Base-by-base conservation (phyloP, 345 rosid genomes). In the Schrenkiella parvula region DNA sequence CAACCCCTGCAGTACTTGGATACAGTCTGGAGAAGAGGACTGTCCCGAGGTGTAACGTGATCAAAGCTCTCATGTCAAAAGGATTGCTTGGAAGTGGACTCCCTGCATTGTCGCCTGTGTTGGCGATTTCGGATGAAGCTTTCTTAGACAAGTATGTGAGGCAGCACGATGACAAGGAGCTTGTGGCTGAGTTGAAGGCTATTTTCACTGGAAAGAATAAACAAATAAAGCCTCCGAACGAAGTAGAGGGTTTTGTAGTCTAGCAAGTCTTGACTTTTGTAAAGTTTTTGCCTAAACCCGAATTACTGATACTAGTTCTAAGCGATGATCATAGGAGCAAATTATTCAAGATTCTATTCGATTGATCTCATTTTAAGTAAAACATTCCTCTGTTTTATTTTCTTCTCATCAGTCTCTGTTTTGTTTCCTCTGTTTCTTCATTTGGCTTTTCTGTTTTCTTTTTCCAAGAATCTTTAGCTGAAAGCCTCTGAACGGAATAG, bases 1-100 rank as follows among this genome's bases (percentile, higher is more conserved):
- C 32, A 4, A 4, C 4, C 4, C 68, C 68, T 29, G 12, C 3
- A 0, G 54, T 44, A 18, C 7, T 63, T 29, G 41, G 29, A 11
- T 44, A 5, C 12, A 63, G 68, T 8, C 5, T 63, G 68, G 68
- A 63, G 55, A 63, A 63, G 68, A 44, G 68, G 18, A 63, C 9
- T 29, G 8, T 63, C 1, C 68, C 68, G 1, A 29, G 68, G 39
- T 63, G 68, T 63, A 44, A 63, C 0, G 68, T 63, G 7, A 12
- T 63, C 18, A 29, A 64, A 64, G 55, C 68, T 46, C 68, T 64
- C 28, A 64, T 64, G 68, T 18, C 28, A 1, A 64, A 18, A 63
- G 54, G 68, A 63, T 11, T 44, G 54, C 41, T 64, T 2, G 55
- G 55, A 46, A 31, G 29, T 31, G 13, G 17, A 18, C 18, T 13